A percentile compares a stretch with the other conserved stretches of the same genome.
Conservation (phyloP, 768 basidiomycete species). For the Butyriboletus loyo region DNA sequence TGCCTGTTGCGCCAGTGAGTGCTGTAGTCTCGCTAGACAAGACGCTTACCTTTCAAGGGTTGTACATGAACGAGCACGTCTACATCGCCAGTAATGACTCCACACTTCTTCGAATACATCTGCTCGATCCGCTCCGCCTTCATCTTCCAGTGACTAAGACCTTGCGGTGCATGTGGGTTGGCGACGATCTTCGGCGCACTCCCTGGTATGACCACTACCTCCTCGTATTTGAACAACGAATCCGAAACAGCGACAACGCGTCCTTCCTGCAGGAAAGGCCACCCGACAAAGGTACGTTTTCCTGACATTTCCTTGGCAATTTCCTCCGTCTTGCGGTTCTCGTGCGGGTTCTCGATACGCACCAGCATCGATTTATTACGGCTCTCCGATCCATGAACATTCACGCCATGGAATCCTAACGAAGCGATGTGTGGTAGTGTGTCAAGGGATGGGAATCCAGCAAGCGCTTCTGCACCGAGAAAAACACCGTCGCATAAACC, state of each 20-base stretch:
- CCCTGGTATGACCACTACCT: constrained; percentile 52
- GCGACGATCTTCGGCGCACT: constrained; percentile 53
- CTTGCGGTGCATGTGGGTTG: constrained; percentile 70
- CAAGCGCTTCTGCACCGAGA: constrained; percentile 80
- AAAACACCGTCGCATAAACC: constrained; percentile 88
- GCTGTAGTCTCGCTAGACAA: not conserved
- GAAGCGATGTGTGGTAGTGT: constrained; percentile 77
- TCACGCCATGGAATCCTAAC: constrained; percentile 85
- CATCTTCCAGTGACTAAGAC: constrained; percentile 70
- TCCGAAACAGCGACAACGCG: constrained; percentile 85
- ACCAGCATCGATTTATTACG: constrained; percentile 94
- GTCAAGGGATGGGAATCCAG: constrained; percentile 94
- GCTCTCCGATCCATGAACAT: constrained; percentile 88
- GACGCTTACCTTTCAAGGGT: constrained; percentile 75
- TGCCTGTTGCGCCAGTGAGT: constrained; percentile 45
- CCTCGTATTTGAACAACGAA: constrained; percentile 82
- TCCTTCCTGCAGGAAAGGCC: constrained; percentile 96
- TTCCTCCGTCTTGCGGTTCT: constrained; percentile 63
- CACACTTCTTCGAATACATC: constrained; percentile 84
- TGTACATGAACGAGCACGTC: constrained; percentile 84
- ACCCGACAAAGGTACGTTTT: constrained; percentile 73
- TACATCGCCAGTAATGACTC: constrained; percentile 79
- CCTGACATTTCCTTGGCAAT: constrained; percentile 76
- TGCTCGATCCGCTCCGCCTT: constrained; percentile 82
- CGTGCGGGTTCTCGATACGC: constrained; percentile 73